Base-by-base conservation (phyloP, 495 filamentous ascomycete genomes). In the Aspergillus avenaceus region DNA sequence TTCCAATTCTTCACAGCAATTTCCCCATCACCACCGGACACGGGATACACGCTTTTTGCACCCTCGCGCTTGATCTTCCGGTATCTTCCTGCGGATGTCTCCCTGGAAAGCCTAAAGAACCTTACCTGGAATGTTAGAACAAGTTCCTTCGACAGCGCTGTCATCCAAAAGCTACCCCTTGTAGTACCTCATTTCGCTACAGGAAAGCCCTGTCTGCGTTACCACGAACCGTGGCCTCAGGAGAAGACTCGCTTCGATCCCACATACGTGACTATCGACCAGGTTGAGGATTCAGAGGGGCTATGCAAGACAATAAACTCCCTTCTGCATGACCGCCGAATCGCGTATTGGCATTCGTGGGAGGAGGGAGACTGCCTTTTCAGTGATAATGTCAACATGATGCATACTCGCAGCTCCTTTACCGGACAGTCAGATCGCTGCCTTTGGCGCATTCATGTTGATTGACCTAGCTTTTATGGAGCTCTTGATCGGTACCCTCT, bases 351-450 rank as follows among this genome's bases (percentile, higher is more conserved):
- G 49, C 71, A 65, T 55, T 41, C 55, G 9, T 82, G 77, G 79
- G 63, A 78, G 41, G 67, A 74, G 53, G 80, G 78, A 0, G 80
- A 84, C 60, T n/a, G 81, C 26, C 51, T 84, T 13, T 58, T 84
- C 9, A 76, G 54, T 47, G 80, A 82, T 55, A 81, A 83, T 42
- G 55, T 70, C 4, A 53, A 71, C 6, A 74, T 78, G 59, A 56
- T 81, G 58, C 77, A 83, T 53, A 79, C 77, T 5, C 53, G 77
- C 16, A 78, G 71, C 21, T 69, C 70, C 11, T 80, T 73, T 62
- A 53, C 47, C 0, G 66, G 57, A 19, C 59, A 65, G 16, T 67
- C 63, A 46, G 68, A 76, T 45, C 53, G 76, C 41, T 74, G 78
- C 45, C 51, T 80, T 44, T 78, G 77, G 77, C 54, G 77, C 19